Evolutionary conservation across 2,329 filamentous ascomycete species (phyloP).

Genomic region (Alternaria viburni): DNA sequence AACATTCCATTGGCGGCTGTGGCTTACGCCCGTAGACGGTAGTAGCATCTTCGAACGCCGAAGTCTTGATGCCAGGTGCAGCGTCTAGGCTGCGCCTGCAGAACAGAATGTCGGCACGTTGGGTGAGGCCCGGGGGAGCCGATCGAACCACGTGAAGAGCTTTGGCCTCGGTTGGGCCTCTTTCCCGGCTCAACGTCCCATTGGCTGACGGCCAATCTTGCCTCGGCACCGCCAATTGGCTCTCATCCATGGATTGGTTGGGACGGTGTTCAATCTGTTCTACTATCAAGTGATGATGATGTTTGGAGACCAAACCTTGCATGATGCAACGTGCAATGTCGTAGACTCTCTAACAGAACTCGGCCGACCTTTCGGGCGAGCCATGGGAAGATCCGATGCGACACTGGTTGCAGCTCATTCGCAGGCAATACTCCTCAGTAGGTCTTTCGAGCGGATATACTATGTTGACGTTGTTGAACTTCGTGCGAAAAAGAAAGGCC

Average conservation of each 20-base stretch:
- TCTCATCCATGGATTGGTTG: background rate
- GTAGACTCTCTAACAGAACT: background rate
- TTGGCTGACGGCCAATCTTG: background rate
- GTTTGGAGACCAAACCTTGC: background rate
- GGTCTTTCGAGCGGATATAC: background rate
- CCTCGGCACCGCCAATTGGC: background rate
- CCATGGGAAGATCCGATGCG: background rate
- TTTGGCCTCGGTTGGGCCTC: background rate
- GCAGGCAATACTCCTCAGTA: background rate
- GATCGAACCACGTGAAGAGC: background rate
- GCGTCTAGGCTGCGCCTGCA: background rate
- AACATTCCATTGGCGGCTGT: background rate
- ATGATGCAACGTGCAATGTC: background rate
- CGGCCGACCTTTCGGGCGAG: background rate
- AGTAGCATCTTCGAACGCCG: background rate
- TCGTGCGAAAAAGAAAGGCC: background rate
- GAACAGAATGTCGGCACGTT: background rate
- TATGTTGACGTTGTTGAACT: background rate
- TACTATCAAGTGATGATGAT: background rate
- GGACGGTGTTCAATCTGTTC: background rate
- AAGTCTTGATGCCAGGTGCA: background rate
- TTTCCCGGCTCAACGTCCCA: background rate
- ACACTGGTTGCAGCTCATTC: background rate
- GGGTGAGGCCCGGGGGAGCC: background rate
- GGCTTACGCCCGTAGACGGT: background rate